Conservation (phyloP, 1,284 basidiomycete genomes). For the Cryptococcus jaspeensis region DNA sequence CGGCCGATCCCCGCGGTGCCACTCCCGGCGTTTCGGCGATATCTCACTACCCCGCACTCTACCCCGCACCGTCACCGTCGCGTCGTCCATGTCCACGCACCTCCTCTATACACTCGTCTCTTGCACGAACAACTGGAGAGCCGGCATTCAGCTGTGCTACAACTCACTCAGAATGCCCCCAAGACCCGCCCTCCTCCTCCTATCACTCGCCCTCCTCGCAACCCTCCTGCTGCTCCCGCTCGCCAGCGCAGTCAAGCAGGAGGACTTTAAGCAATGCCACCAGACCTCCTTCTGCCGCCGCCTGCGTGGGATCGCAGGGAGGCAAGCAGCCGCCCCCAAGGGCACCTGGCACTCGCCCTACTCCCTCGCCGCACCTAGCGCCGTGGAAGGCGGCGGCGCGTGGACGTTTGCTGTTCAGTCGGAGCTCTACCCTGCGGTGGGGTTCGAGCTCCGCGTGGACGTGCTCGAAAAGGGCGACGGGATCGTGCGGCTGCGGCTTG, state of each 20-base stretch:
- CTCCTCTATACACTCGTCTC: no score
- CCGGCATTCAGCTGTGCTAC: no score
- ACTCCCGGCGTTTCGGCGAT: no score
- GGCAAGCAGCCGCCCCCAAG: constrained; percentile 60
- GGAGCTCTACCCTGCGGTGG: constrained; percentile 74
- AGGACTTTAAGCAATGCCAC: constrained; percentile 87
- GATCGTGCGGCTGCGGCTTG: constrained; percentile 77
- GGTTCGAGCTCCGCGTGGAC: constrained; percentile 74
- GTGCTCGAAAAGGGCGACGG: constrained; percentile 70
- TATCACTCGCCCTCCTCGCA: background rate
- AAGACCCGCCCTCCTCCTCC: background rate
- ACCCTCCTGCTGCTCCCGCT: constrained; percentile 7
- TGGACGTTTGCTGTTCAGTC: constrained; percentile 70
- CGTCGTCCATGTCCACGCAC: background rate
- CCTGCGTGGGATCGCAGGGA: constrained; percentile 72
- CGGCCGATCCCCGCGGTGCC: no score
- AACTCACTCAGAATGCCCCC: background rate
- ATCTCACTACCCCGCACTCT: no score
- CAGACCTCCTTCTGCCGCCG: constrained; percentile 89
- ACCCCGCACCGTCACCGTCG: no score
- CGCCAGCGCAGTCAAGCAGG: constrained; percentile 49
- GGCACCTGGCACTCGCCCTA: constrained; percentile 78
- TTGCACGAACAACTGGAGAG: no score
- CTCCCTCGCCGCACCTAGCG: constrained; percentile 63
- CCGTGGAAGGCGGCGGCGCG: constrained; percentile 13